Evolutionary conservation across 2,329 filamentous ascomycete species (phyloP).

Genomic region (Teratosphaeria pseudoeucalypti): DNA sequence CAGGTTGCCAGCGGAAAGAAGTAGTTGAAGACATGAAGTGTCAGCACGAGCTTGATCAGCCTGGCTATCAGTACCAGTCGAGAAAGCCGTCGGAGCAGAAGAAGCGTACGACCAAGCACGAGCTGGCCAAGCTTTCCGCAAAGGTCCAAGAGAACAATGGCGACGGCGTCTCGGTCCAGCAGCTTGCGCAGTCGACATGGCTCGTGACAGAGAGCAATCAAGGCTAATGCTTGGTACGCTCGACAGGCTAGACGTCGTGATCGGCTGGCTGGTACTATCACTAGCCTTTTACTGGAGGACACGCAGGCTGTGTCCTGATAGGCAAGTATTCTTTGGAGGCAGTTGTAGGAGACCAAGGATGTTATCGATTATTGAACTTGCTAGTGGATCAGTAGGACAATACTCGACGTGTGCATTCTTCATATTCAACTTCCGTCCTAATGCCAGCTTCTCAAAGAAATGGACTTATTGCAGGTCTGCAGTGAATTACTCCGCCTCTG

Average conservation of each 20-base stretch:
- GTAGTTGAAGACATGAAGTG: background rate
- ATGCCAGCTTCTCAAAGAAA: background rate
- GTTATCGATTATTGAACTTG: background rate
- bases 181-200: background rate
- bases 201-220: background rate
- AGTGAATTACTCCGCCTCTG: background rate
- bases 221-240: background rate
- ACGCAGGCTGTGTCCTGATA: too few species aligned
- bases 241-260: too few species aligned
- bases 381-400: background rate
- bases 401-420: background rate
- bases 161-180: background rate
- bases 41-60: background rate
- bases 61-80: background rate
- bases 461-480: background rate
- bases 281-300: background rate
- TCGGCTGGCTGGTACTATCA: background rate
- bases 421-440: background rate
- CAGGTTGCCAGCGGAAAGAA: background rate
- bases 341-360: background rate
- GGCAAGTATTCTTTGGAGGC: too few species aligned
- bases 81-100: background rate
- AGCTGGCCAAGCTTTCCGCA: background rate
- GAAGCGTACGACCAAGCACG: background rate
- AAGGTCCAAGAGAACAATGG: background rate